phyloP scores from a whole-genome alignment of 345 rosid genomes.

The Triadica sebifera region DNA sequence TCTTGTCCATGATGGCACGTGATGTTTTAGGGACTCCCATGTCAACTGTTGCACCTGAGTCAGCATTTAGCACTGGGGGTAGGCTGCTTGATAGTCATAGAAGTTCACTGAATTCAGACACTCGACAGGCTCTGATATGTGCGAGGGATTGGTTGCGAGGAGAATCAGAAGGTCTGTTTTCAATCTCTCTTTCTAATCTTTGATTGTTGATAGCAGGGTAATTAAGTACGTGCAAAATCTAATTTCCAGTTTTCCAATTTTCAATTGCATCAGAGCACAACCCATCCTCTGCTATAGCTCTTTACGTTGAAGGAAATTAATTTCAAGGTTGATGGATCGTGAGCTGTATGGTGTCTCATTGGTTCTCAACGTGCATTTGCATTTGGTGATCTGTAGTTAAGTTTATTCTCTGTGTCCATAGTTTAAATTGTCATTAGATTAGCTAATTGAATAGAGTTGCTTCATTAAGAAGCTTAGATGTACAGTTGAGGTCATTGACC shows the following conservation, averaged over 20 bases:
- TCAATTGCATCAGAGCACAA: slow-evolving; percentile 32
- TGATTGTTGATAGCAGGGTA: not conserved
- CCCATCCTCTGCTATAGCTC: slow-evolving; percentile 41
- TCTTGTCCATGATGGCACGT: slow-evolving; percentile 90
- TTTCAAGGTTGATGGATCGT: slow-evolving; percentile 30
- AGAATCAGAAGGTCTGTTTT: slow-evolving; percentile 54
- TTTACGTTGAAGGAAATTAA: slow-evolving; percentile 30
- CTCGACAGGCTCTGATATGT: slow-evolving; percentile 81
- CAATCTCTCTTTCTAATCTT: slow-evolving; percentile 3
- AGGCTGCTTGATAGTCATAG: slow-evolving; percentile 56
- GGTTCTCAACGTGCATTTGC: not conserved
- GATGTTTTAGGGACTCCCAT: slow-evolving; percentile 85
- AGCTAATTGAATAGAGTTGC: slow-evolving; percentile 8
- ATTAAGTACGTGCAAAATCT: not conserved
- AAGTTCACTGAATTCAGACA: slow-evolving; percentile 60
- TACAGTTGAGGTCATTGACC: slow-evolving; percentile 9
- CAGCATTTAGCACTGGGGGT: slow-evolving; percentile 47
- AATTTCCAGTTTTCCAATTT: not conserved
- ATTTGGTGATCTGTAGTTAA: not conserved
- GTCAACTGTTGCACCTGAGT: slow-evolving; percentile 61
- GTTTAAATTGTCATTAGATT: not conserved
- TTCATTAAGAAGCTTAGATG: slow-evolving; percentile 12
- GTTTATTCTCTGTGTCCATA: slow-evolving; percentile 13
- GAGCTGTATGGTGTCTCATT: slow-evolving; percentile 9
- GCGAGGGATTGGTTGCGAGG: slow-evolving; percentile 69